Conservation (phyloP, 306 rosid genomes). For the Cucurbita argyrosperma region DNA sequence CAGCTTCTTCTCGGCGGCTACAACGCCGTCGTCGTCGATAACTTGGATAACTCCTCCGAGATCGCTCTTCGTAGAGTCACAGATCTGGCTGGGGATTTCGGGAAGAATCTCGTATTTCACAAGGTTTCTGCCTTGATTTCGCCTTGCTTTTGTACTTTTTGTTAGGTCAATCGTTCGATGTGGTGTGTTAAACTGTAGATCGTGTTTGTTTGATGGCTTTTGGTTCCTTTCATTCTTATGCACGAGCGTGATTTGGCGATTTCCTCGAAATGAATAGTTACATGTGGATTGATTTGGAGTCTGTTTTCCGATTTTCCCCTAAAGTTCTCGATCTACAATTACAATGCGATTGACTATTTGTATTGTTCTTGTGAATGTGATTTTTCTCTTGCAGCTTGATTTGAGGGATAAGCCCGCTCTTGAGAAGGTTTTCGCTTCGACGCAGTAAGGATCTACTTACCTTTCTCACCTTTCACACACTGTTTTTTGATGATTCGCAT, state of each 20-base stretch:
- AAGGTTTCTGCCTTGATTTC: slow-evolving; percentile 27
- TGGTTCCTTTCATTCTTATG: background rate
- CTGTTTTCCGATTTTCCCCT: background rate
- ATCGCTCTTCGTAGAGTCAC: slow-evolving; percentile 42
- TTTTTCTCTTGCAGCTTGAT: slow-evolving; percentile 37
- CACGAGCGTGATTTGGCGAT: background rate
- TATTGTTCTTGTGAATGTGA: background rate
- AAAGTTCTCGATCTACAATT: background rate
- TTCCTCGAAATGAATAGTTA: background rate
- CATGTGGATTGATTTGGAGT: background rate
- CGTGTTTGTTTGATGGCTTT: background rate
- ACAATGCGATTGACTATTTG: background rate
- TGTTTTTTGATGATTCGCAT: background rate
- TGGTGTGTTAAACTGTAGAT: background rate
- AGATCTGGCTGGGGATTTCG: slow-evolving; percentile 63
- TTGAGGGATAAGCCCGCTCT: slow-evolving; percentile 75
- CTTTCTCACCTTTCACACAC: background rate
- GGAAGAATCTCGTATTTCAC: slow-evolving; percentile 59
- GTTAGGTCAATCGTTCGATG: background rate
- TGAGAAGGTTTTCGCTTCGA: slow-evolving; percentile 56
- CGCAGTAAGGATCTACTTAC: slow-evolving; percentile 30
- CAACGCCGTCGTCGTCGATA: slow-evolving; percentile 59
- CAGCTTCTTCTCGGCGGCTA: slow-evolving; percentile 72
- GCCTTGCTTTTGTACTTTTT: background rate
- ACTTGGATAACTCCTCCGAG: slow-evolving; percentile 72